Conservation (phyloP, 805 yeast species). For the Helenozyma rhizophorensis region DNA sequence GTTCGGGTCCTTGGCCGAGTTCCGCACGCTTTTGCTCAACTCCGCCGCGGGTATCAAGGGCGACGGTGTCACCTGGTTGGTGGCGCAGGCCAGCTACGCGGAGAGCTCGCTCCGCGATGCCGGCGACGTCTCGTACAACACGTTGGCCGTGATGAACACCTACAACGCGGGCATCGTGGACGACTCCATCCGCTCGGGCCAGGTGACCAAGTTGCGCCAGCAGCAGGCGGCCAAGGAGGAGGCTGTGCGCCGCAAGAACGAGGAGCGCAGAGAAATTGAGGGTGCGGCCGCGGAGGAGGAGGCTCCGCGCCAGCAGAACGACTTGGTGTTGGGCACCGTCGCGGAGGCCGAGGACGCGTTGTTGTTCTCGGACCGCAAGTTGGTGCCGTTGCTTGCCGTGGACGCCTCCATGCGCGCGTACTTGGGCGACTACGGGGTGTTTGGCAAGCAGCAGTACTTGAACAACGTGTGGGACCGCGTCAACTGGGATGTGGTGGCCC, state of each 20-base stretch:
- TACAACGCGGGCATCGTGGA: slow-evolving; percentile 87
- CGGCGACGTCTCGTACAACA: slow-evolving; percentile 25
- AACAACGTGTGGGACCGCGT: slow-evolving; percentile 43
- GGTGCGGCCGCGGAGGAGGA: slow-evolving; percentile 2
- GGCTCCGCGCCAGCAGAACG: slow-evolving; percentile 5
- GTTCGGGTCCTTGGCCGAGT: slow-evolving; percentile 76
- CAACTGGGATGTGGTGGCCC: slow-evolving; percentile 39
- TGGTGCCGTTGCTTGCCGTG: slow-evolving; percentile 61
- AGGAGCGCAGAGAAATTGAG: slow-evolving; percentile 18
- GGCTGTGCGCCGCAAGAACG: slow-evolving; percentile 21
- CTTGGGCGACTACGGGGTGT: slow-evolving; percentile 72
- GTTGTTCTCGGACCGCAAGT: slow-evolving; percentile 34
- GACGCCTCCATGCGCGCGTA: slow-evolving; percentile 72
- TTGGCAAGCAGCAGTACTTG: slow-evolving; percentile 42
- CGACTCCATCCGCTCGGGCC: slow-evolving; percentile 51
- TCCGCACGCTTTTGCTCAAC: slow-evolving; percentile 63
- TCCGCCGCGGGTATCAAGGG: slow-evolving; percentile 75
- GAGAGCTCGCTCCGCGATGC: slow-evolving; percentile 20
- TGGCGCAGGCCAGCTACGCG: slow-evolving; percentile 50
- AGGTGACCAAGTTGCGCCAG: slow-evolving; percentile 39
- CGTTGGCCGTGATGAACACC: slow-evolving; percentile 71
- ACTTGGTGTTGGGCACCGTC: slow-evolving; percentile 29
- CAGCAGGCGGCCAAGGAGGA: slow-evolving; percentile 30
- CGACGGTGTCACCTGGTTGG: slow-evolving; percentile 88
- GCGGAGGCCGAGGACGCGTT: slow-evolving; percentile 39